These are phyloP conservation scores for Leccinum disarticulatum DNA, from an alignment of 768 basidiomycete species.

Conservation along the genomic window DNA sequence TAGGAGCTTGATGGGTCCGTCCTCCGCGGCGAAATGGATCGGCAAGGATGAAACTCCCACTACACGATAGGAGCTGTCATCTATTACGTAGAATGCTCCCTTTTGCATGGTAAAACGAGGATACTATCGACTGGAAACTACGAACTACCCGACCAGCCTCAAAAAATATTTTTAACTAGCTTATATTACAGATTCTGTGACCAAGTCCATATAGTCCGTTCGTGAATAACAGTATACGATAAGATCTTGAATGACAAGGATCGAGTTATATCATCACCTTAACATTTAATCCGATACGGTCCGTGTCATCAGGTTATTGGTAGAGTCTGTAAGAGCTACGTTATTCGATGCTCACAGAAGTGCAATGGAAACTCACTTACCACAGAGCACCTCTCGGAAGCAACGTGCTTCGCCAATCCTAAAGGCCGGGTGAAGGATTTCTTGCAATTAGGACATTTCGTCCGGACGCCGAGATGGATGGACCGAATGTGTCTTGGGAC, in stretches of 20 bases:
- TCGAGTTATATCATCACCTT: background rate
- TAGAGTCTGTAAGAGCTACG: background rate
- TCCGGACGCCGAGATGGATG: conserved; percentile 9
- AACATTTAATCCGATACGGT: background rate
- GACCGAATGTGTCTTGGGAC: conserved; percentile 13
- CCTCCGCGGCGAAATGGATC: background rate
- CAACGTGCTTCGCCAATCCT: conserved; percentile 11
- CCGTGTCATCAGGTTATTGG: background rate
- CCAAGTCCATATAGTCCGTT: background rate
- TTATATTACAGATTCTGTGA: background rate
- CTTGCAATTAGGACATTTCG: conserved; percentile 9
- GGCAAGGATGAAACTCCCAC: background rate
- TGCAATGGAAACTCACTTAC: background rate
- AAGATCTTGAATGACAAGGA: background rate
- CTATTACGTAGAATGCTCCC: background rate
- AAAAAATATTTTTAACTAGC: background rate
- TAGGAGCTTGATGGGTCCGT: background rate
- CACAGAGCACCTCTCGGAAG: conserved; percentile 9
- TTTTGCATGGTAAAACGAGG: background rate
- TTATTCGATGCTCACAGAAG: background rate
- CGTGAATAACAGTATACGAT: background rate
- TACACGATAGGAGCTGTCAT: background rate
- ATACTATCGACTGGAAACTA: background rate
- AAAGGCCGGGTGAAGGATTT: conserved; percentile 12
- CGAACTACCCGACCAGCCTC: background rate